A percentile compares a stretch with the other conserved stretches of the same genome.
Conservation (phyloP, 768 basidiomycete species). For the Tephrocybe sp. region DNA sequence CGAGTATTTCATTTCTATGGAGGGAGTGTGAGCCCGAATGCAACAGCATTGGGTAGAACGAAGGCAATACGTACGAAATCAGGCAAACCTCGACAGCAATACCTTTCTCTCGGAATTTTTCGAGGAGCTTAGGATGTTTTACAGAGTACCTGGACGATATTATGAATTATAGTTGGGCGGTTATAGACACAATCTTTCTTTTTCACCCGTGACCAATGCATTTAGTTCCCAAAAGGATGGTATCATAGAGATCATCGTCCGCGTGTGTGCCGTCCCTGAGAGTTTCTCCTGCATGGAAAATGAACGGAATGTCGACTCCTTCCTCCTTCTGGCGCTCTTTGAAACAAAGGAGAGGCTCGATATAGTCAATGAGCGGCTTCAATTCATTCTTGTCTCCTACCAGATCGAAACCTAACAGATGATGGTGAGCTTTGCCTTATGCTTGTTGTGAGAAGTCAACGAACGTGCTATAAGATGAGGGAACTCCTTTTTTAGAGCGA, state of each 20-base stretch:
- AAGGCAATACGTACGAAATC: constrained; percentile 61
- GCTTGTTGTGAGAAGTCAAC: background rate
- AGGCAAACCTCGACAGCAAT: constrained; percentile 79
- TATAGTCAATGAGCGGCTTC: constrained; percentile 61
- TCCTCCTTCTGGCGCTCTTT: constrained; percentile 53
- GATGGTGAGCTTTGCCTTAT: background rate
- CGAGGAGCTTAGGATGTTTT: constrained; percentile 74
- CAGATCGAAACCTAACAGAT: constrained; percentile 72
- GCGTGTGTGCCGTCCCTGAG: constrained; percentile 71
- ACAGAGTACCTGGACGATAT: constrained; percentile 64
- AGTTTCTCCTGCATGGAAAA: constrained; percentile 83
- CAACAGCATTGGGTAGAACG: constrained; percentile 27
- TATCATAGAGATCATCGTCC: constrained; percentile 76
- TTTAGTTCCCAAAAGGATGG: constrained; percentile 74
- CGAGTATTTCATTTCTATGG: constrained; percentile 73
- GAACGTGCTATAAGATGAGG: constrained; percentile 72
- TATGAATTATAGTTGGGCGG: too few species aligned
- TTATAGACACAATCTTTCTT: too few species aligned
- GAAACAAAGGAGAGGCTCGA: constrained; percentile 61
- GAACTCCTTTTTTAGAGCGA: constrained; percentile 70
- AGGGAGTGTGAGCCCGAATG: background rate
- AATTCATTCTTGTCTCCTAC: constrained; percentile 72
- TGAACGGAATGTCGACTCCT: constrained; percentile 68
- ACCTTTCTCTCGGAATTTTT: constrained; percentile 58
- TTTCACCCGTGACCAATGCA: constrained; percentile 81